Percentiles rank a stretch among this genome's conserved stretches.
Conservation (phyloP, 345 rosid species). For the Citrus hindsii region DNA sequence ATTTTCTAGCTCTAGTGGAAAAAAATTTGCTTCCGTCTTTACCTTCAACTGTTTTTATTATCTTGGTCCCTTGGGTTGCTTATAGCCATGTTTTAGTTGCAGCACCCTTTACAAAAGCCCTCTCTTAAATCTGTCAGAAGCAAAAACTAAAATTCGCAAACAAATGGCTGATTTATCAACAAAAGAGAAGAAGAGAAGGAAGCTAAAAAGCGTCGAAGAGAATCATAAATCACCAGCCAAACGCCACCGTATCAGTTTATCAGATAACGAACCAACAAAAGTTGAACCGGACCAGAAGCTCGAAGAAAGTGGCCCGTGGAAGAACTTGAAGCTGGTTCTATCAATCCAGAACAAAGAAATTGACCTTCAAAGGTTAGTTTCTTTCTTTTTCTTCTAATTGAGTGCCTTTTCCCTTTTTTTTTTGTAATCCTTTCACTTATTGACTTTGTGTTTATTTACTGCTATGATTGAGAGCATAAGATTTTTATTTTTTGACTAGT, state of each 20-base stretch:
- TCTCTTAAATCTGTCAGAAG: not conserved
- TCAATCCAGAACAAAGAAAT: slow-evolving; percentile 45
- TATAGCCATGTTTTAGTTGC: too few species aligned
- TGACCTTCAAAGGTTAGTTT: slow-evolving; percentile 53
- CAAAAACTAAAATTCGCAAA: not conserved
- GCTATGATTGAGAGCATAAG: not conserved
- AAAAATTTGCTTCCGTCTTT: too few species aligned
- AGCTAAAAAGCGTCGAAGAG: slow-evolving; percentile 23
- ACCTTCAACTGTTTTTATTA: too few species aligned
- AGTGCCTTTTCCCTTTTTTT: not conserved
- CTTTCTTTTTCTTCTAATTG: not conserved
- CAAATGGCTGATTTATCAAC: slow-evolving; percentile 32
- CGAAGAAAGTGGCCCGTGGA: slow-evolving; percentile 55
- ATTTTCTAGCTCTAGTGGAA: too few species aligned
- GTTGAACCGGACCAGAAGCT: slow-evolving; percentile 10
- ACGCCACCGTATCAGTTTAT: slow-evolving; percentile 17
- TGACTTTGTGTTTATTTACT: not conserved
- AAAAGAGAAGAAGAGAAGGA: slow-evolving; percentile 38
- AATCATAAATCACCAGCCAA: slow-evolving; percentile 20
- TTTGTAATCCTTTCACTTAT: not conserved
- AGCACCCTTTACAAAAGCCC: too few species aligned
- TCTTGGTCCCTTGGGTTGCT: too few species aligned
- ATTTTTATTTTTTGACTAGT: slow-evolving; percentile 4
- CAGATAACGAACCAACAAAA: slow-evolving; percentile 17
- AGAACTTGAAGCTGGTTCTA: slow-evolving; percentile 65